Evolutionary conservation across 2,329 filamentous ascomycete species (phyloP), one percentile per base, ranked within the genome.

Genomic region (Trichoderma hamatum): DNA sequence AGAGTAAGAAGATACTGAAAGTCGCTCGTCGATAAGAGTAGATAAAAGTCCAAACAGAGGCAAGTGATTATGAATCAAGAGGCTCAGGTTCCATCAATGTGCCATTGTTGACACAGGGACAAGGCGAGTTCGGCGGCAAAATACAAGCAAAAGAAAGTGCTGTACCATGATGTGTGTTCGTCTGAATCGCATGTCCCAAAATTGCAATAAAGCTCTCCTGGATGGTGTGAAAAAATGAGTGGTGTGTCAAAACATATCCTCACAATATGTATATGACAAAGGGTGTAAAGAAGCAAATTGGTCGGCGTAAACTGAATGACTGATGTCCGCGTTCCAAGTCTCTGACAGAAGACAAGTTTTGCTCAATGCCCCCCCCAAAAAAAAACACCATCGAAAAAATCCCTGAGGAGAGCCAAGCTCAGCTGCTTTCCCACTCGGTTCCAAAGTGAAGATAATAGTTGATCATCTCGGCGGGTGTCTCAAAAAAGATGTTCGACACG

Each of bases 401-500:
- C 61, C 49, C 61, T 58, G n/a, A 58, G 49, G 52, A 66, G 63
- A 67, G 52, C 30, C 39, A 49, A 51, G 63, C 63, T 67, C 63
- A 49, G 39, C 52, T 67, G 63, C 63, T 58, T 67, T 65, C 56
- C 26, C 28, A 4, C 54, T 67, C 19, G 54, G 28, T 67, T 67
- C 30, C 63, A 49, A 58, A 51, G 11, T 49, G 11, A 43, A 59
- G n/a, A n/a, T 43, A 39, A 16, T 43, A 19, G 39, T 30, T 55
- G 46, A 63, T 54, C 26, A 16, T 67, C 63, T 67, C 24, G 61
- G 39, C 28, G 24, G 26, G 63, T 59, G 39, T 51, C 54, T 24
- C n/a, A n/a, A 66, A 10, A 56, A 61, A 67, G 46, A 46, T 14
- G 36, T 58, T 46, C 21, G 63, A 67, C 63, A 67, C 52, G 39